Base-by-base conservation (phyloP, 805 yeast species). In the Kluyveromyces aestuarii region DNA sequence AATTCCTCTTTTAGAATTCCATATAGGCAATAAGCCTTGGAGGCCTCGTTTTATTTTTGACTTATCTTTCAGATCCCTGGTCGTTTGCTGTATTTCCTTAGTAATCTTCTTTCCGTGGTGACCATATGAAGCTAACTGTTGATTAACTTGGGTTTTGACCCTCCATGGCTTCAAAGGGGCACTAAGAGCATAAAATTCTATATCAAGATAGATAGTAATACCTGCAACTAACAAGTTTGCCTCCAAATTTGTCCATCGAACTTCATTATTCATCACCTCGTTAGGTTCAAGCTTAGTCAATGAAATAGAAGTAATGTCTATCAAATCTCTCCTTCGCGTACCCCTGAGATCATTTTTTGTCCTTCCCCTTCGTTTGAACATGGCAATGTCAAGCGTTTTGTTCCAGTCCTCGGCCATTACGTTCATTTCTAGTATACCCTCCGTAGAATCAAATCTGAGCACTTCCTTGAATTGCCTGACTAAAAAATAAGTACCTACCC, bases 141-240 rank as follows among this genome's bases (percentile, higher is more conserved):
- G 14, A 30, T 30, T 13, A 5, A 7, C 8, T 10, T 11, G 4
- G 7, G 4, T 5, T 13, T 30, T 30, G 8, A 30, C 8, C 14
- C 35, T 30, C 4, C 4, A 11, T 30, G 45, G 45, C 18, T 21
- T 43, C n/a, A 43, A n/a, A 8, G 45, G 45, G 13, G 39, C 45
- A 16, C 21, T 35, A 2, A 33, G 4, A 3, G 57, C 58, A 42
- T 55, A 56, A 37, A 51, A 56, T 40, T 56, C 60, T 10, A 55
- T 21, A 30, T 55, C 56, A 6, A 54, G 16, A 6, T 37, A 8
- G 14, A 52, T 43, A 9, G 39, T 16, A 17, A 53, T n/a, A 14
- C 27, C 27, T 13, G 37, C 18, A 4, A 39, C 40, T 1, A 44
- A 13, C 14, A 53, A 50, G 2, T 25, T 30, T 0, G 55, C n/a